phyloP scores from a whole-genome alignment of 2,329 filamentous ascomycete genomes.

The Diplodia sapinea region DNA sequence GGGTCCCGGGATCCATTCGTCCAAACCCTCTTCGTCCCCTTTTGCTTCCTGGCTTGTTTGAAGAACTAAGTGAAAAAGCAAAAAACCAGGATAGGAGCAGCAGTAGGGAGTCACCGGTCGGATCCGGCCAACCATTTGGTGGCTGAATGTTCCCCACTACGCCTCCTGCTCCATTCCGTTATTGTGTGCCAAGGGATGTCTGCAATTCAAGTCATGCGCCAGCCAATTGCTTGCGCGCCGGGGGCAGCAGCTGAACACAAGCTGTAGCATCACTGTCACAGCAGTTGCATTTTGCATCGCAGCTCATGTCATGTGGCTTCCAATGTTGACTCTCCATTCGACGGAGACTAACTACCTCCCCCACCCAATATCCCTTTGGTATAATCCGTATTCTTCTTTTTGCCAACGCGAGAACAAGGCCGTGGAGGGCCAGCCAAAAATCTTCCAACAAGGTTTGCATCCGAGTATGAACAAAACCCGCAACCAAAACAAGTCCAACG shows the following conservation, averaged over 20 bases:
- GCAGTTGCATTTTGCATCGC: conserved; percentile 21
- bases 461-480: conserved; percentile 21
- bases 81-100: background rate
- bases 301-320: conserved; percentile 22
- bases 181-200: conserved; percentile 1
- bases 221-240: background rate
- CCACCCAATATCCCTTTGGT: conserved; percentile 28
- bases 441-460: conserved; percentile 26
- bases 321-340: conserved; percentile 25
- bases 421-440: conserved; percentile 13
- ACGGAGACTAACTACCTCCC: conserved; percentile 22
- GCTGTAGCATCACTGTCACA: conserved; percentile 27
- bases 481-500: conserved; percentile 9
- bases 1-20: background rate
- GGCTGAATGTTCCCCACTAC: conserved; percentile 9
- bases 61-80: background rate
- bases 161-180: background rate
- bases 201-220: conserved; percentile 5
- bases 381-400: conserved; percentile 28
- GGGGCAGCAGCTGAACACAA: conserved; percentile 17
- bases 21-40: conserved; percentile 2
- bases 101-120: conserved; percentile 6
- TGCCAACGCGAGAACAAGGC: conserved; percentile 15
- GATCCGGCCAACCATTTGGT: background rate
- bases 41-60: conserved; percentile 3